A percentile compares a stretch with the other conserved stretches of the same genome.
Evolutionary conservation across 108 stramenopile genomes (phyloP).

Genomic region (Skeletonema marinoi): DNA sequence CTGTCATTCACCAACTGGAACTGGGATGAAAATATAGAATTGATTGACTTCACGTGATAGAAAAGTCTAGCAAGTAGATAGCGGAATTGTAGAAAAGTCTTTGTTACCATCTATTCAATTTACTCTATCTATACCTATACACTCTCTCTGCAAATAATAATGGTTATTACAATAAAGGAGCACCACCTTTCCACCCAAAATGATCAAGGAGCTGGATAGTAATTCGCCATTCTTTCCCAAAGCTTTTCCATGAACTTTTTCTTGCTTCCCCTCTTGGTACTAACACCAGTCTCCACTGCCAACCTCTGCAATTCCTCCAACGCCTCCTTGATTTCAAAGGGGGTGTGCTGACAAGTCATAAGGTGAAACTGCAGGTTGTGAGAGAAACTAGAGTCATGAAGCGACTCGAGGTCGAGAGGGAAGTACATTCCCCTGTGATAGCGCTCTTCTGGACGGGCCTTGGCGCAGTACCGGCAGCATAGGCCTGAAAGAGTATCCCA

Average conservation of each 20-base stretch:
- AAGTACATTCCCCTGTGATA: slow-evolving; percentile 15
- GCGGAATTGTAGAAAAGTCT: too few relatives aligned
- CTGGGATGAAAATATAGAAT: not conserved
- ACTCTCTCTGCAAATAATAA: not conserved
- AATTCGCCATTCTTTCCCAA: slow-evolving; percentile 12
- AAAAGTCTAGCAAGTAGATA: not conserved
- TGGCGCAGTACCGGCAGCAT: slow-evolving; percentile 8
- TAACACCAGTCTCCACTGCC: slow-evolving; percentile 4
- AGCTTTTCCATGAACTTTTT: slow-evolving; percentile 15
- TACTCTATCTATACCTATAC: too few relatives aligned
- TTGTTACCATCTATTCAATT: too few relatives aligned
- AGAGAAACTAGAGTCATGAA: slow-evolving; percentile 13
- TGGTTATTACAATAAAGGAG: too few relatives aligned
- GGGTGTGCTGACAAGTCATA: slow-evolving; percentile 3
- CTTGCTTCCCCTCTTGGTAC: slow-evolving; percentile 14
- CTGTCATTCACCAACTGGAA: not conserved
- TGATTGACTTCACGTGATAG: not conserved
- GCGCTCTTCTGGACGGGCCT: not conserved
- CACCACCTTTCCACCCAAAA: not conserved
- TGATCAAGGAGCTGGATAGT: not conserved
- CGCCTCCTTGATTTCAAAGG: slow-evolving; percentile 9
- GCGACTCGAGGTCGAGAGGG: not conserved
- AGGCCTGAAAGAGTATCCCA: not conserved
- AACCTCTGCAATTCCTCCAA: slow-evolving; percentile 14
- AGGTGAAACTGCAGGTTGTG: slow-evolving; percentile 1